phyloP scores from a whole-genome alignment of 148 eudicot genomes.

The Chenopodium berlandieri region DNA sequence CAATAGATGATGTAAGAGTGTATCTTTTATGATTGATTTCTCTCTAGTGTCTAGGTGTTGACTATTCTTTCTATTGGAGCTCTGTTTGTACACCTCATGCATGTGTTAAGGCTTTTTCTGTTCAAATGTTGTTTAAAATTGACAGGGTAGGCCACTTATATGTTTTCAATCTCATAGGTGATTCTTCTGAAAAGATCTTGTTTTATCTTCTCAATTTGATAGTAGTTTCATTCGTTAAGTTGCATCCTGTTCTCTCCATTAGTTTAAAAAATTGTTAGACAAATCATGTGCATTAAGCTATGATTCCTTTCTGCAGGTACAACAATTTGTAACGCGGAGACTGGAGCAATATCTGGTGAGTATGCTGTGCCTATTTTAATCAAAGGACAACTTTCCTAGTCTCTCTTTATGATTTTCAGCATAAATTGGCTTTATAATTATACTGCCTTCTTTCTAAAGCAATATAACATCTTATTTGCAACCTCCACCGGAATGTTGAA shows the following conservation, averaged over 20 bases:
- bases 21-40: background rate
- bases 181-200: background rate
- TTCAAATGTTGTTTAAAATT: background rate
- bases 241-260: background rate
- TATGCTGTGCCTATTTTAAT: constrained; percentile 6
- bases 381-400: background rate
- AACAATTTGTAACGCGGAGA: constrained; percentile 90
- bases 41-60: background rate
- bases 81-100: background rate
- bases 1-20: constrained; percentile 69
- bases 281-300: background rate
- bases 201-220: background rate
- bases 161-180: background rate
- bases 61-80: background rate
- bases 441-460: background rate
- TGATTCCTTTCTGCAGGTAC: constrained; percentile 50
- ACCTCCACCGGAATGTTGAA: too few relatives aligned
- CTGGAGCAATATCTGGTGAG: constrained; percentile 93
- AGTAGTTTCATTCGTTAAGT: too few relatives aligned
- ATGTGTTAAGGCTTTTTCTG: background rate
- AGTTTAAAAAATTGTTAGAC: background rate
- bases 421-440: background rate
- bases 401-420: background rate
- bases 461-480: too few relatives aligned
- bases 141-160: background rate